These are phyloP conservation scores for Eimeria acervulina DNA, from an alignment of 169 alveolate species.

Conservation along the genomic window DNA sequence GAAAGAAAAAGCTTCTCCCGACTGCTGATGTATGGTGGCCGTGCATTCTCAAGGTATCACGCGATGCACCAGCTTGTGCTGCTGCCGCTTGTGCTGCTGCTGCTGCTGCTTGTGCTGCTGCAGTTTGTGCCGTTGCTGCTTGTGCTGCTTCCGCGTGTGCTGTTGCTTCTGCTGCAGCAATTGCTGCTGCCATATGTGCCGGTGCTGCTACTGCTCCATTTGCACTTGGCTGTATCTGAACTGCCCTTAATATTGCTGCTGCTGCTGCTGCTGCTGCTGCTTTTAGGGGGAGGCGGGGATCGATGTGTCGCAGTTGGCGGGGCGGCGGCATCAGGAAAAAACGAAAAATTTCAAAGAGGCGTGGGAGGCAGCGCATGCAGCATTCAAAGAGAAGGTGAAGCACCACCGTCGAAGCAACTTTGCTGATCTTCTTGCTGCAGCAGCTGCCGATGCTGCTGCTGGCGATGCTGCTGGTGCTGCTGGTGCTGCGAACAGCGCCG, in stretches of 20 bases:
- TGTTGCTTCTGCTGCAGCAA: background rate
- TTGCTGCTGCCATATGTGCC: background rate
- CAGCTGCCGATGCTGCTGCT: slow-evolving; percentile 14
- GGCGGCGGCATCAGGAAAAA: slow-evolving; percentile 11
- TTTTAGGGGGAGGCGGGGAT: slow-evolving; percentile 59
- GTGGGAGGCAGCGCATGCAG: slow-evolving; percentile 74
- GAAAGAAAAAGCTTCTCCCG: slow-evolving; percentile 40
- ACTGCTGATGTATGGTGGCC: slow-evolving; percentile 58
- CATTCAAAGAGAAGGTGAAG: slow-evolving; percentile 58
- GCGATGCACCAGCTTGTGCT: background rate
- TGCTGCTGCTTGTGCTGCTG: background rate
- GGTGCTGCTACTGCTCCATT: background rate
- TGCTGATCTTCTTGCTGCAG: background rate
- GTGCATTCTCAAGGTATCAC: slow-evolving; percentile 44
- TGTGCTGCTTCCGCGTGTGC: background rate
- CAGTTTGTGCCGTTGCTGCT: background rate
- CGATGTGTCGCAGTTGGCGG: slow-evolving; percentile 65
- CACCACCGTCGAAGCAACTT: background rate
- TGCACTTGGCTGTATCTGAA: background rate
- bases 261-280: slow-evolving; percentile 71
- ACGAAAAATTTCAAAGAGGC: slow-evolving; percentile 49
- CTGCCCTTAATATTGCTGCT: background rate
- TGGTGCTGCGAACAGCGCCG: background rate
- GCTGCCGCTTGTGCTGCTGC: background rate
- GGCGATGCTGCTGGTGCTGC: background rate